phyloP scores from a whole-genome alignment of 768 basidiomycete genomes.

The Rhodocollybia butyracea region DNA sequence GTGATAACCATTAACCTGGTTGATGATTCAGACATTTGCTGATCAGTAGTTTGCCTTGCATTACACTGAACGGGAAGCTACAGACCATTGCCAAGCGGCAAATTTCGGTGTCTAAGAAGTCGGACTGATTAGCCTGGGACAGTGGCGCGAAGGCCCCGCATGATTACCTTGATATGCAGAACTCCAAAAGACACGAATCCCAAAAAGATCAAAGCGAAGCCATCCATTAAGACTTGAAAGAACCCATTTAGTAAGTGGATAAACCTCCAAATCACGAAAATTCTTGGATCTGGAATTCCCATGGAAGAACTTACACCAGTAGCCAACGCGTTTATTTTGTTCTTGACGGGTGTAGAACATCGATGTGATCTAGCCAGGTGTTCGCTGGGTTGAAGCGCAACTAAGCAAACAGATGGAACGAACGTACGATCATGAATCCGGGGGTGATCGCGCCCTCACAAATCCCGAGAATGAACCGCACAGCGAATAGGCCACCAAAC shows the following conservation, averaged over 20 bases:
- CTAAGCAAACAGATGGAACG: too few relatives aligned
- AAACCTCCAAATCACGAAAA: too few relatives aligned
- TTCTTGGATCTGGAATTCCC: background rate
- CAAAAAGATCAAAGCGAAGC: slow-evolving; percentile 66
- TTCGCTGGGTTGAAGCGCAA: too few relatives aligned
- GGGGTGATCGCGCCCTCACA: slow-evolving; percentile 81
- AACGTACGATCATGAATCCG: slow-evolving; percentile 69
- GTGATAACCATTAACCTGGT: slow-evolving; percentile 77
- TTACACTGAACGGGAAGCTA: background rate
- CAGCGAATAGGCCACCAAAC: slow-evolving; percentile 66
- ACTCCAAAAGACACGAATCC: slow-evolving; percentile 71
- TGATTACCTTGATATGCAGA: slow-evolving; percentile 50
- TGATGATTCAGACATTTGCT: background rate
- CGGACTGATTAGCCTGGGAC: background rate
- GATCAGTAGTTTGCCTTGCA: background rate
- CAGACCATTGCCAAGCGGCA: slow-evolving; percentile 77
- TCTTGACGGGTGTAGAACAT: slow-evolving; percentile 84
- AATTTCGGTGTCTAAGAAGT: slow-evolving; percentile 43
- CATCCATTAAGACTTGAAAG: slow-evolving; percentile 76
- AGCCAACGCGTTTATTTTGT: slow-evolving; percentile 69
- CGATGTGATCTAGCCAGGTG: slow-evolving; percentile 58
- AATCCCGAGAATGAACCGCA: slow-evolving; percentile 72
- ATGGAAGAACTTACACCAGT: slow-evolving; percentile 60
- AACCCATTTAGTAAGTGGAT: background rate
- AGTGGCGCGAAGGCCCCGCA: background rate